phyloP scores from a whole-genome alignment of 106 monocot species.

The Ottelia alismoides region DNA sequence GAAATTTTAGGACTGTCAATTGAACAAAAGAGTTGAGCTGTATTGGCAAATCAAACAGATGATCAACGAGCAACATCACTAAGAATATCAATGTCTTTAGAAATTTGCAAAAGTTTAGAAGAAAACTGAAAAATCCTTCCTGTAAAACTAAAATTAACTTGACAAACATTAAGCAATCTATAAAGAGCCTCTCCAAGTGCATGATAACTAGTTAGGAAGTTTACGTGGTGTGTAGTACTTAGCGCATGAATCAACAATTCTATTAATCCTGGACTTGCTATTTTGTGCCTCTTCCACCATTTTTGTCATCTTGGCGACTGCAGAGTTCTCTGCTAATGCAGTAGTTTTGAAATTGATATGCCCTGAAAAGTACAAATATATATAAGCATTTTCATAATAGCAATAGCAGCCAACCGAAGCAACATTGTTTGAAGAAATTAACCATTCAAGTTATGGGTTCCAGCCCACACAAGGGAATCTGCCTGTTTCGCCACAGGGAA shows the following conservation, averaged over 20 bases:
- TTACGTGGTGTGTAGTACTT: constrained; percentile 93
- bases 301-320: constrained; percentile 87
- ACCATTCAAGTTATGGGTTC: constrained; percentile 90
- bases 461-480: constrained; percentile 79
- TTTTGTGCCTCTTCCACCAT: constrained; percentile 98
- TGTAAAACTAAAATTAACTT: no score
- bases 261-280: constrained; percentile 70
- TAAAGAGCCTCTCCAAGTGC: no score
- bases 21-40: no score
- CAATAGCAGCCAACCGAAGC: background rate
- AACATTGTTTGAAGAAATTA: background rate
- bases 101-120: no score
- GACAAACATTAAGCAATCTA: no score
- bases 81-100: no score
- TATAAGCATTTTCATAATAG: background rate
- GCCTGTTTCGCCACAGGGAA: constrained; percentile 74
- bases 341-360: constrained; percentile 84
- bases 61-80: no score
- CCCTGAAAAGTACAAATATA: constrained; percentile 25
- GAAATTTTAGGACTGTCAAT: no score
- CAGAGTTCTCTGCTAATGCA: constrained; percentile 83
- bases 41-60: no score
- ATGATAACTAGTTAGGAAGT: background rate
- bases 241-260: constrained; percentile 70
- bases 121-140: no score